These are phyloP conservation scores for Boletales sp. DNA, from an alignment of 768 basidiomycete species.

Conservation along the genomic window DNA sequence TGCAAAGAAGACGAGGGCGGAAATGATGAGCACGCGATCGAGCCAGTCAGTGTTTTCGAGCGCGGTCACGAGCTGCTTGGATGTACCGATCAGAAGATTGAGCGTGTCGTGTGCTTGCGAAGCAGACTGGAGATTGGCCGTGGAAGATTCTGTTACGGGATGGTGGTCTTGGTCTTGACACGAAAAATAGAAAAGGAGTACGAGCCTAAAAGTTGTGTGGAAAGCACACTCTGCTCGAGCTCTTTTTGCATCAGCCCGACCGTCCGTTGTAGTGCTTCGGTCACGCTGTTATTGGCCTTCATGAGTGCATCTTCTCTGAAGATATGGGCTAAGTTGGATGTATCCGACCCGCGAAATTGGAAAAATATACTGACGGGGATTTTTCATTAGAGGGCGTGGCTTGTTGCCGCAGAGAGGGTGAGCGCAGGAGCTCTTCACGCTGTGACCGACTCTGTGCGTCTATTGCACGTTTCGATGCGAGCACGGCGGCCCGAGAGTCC, in stretches of 20 bases:
- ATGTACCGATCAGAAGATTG: slow-evolving; percentile 65
- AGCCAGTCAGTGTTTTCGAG: slow-evolving; percentile 91
- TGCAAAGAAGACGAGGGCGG: slow-evolving; percentile 77
- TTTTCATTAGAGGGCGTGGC: slow-evolving; percentile 47
- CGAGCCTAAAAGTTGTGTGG: slow-evolving; percentile 80
- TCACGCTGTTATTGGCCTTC: slow-evolving; percentile 87
- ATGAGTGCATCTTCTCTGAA: slow-evolving; percentile 79
- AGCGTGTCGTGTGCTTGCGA: slow-evolving; percentile 76
- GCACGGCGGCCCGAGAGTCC: slow-evolving; percentile 63
- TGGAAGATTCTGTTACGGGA: slow-evolving; percentile 61
- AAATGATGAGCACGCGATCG: slow-evolving; percentile 83
- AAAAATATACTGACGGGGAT: slow-evolving; percentile 45
- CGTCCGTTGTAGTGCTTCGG: slow-evolving; percentile 82
- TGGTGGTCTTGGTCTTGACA: neutral
- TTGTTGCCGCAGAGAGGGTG: slow-evolving; percentile 49
- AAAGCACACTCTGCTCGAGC: slow-evolving; percentile 83
- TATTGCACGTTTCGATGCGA: slow-evolving; percentile 71
- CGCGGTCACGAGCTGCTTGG: slow-evolving; percentile 79
- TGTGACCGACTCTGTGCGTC: slow-evolving; percentile 56
- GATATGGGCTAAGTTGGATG: neutral
- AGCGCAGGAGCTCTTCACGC: slow-evolving; percentile 66
- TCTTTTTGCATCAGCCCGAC: slow-evolving; percentile 87
- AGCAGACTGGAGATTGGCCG: slow-evolving; percentile 69
- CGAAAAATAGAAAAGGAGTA: neutral
- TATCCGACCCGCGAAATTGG: neutral